Evolutionary conservation across 768 basidiomycete species (phyloP).

Genomic region (Hericium coralloides): DNA sequence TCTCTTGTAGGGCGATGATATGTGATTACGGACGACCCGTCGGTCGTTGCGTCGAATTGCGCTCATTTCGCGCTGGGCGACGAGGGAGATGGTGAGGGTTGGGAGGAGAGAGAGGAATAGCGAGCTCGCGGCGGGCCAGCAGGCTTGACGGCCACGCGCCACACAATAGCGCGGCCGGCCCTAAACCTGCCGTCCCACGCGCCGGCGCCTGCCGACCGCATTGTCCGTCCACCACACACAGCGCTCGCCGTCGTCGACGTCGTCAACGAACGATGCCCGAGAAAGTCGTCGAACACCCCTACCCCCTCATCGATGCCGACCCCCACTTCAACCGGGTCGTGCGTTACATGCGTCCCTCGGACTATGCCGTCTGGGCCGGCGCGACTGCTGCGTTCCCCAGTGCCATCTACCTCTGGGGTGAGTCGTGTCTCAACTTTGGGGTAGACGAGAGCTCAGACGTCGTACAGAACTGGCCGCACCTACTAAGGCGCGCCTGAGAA

Average conservation of each 20-base stretch:
- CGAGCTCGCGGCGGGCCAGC: background rate
- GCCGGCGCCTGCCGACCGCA: background rate
- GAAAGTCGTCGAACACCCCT: conserved; percentile 54
- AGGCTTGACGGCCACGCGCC: background rate
- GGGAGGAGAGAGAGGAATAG: background rate
- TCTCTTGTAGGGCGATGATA: conserved; percentile 51
- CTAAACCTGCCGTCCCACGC: background rate
- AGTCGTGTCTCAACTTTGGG: conserved; percentile 20
- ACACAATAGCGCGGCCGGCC: background rate
- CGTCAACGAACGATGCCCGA: conserved; percentile 32
- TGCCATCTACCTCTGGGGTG: conserved; percentile 78
- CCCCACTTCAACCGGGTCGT: conserved; percentile 85
- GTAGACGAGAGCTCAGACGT: conserved; percentile 18
- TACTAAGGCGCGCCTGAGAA: conserved; percentile 27
- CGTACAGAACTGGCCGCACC: conserved; percentile 38
- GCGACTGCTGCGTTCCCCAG: conserved; percentile 76
- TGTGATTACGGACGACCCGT: conserved; percentile 8
- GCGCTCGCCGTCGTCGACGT: conserved; percentile 14
- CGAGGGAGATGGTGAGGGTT: background rate
- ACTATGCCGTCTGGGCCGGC: conserved; percentile 80
- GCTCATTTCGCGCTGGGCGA: conserved; percentile 35
- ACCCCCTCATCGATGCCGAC: conserved; percentile 90
- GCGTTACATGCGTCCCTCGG: conserved; percentile 78
- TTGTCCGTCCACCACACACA: conserved; percentile 6
- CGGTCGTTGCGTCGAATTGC: conserved; percentile 38